Conservation (phyloP, 2,329 filamentous ascomycete genomes). For the Aspergillus felis region DNA sequence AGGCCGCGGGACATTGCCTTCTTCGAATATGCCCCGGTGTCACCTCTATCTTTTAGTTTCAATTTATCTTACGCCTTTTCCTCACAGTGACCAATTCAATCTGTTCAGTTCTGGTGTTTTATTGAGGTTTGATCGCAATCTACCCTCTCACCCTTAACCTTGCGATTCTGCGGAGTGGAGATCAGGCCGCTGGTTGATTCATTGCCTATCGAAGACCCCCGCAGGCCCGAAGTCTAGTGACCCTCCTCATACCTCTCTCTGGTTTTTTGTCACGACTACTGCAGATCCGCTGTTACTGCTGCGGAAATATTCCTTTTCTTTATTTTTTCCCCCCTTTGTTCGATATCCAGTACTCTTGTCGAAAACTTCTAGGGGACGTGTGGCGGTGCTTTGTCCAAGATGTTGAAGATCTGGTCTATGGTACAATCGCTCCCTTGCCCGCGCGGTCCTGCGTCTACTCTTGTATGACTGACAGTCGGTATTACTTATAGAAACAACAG, state of each 20-base stretch:
- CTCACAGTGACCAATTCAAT: neutral
- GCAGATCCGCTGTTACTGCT: neutral
- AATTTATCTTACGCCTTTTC: neutral
- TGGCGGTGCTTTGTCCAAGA: slow-evolving; percentile 48
- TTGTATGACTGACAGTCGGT: neutral
- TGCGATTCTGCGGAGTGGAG: neutral
- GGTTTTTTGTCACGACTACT: neutral
- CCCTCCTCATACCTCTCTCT: neutral
- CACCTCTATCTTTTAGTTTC: neutral
- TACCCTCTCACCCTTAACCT: neutral
- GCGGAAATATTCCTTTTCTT: neutral
- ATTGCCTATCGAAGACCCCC: neutral
- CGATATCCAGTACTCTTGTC: neutral
- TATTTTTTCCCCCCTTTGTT: neutral
- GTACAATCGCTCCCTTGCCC: slow-evolving; percentile 47
- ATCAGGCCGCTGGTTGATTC: neutral
- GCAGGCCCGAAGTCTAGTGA: neutral
- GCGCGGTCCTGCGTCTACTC: neutral
- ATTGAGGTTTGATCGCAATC: neutral
- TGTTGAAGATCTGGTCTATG: slow-evolving; percentile 99
- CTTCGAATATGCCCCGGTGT: neutral
- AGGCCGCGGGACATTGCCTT: neutral
- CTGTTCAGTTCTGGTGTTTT: neutral
- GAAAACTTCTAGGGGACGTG: neutral
- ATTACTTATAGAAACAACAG: slow-evolving; percentile 57